Conservation (phyloP, 176 grass and related monocot species). For the Oryza australiensis region DNA sequence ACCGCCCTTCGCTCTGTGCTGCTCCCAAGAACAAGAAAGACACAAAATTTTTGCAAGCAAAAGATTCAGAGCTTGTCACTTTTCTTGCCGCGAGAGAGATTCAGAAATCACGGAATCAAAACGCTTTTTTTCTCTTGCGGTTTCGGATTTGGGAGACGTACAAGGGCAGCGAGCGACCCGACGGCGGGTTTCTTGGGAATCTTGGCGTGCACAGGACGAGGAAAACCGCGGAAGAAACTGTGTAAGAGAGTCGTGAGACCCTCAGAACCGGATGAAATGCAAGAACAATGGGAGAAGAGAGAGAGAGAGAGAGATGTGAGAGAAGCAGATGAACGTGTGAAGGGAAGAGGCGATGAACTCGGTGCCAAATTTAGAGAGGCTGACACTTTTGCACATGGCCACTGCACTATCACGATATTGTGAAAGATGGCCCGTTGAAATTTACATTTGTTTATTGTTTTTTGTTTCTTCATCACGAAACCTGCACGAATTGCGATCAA, state of each 20-base stretch:
- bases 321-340: slow-evolving; percentile 13
- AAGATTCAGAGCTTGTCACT: background rate
- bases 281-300: background rate
- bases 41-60: background rate
- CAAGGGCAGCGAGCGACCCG: slow-evolving; percentile 26
- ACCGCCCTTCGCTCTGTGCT: slow-evolving; percentile 9
- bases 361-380: slow-evolving; percentile 52
- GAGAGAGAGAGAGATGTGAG: background rate
- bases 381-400: background rate
- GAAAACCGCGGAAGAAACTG: background rate
- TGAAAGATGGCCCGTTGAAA: background rate
- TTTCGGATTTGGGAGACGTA: slow-evolving; percentile 21
- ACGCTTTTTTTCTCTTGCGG: slow-evolving; percentile 1
- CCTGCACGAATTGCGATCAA: background rate
- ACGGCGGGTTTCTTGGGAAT: background rate
- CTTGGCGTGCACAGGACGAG: slow-evolving; percentile 1
- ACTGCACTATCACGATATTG: background rate
- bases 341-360: slow-evolving; percentile 29
- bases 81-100: background rate
- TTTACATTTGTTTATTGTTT: background rate
- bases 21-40: background rate
- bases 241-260: background rate
- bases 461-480: background rate
- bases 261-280: slow-evolving; percentile 9
- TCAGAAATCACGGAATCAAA: slow-evolving; percentile 24